phyloP scores from a whole-genome alignment of 306 rosid genomes.

The Cicer cuneatum region DNA sequence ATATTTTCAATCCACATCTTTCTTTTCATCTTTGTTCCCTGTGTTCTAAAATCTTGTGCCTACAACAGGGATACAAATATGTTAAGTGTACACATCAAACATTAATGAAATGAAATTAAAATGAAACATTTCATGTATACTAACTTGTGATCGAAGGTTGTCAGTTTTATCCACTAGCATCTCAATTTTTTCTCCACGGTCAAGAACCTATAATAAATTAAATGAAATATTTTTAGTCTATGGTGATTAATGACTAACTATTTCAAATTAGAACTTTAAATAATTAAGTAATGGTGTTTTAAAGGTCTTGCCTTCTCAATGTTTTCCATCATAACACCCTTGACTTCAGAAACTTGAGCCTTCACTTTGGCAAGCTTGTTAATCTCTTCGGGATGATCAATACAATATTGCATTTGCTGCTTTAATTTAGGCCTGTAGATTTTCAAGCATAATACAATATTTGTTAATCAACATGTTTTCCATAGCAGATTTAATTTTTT shows the following conservation, averaged over 20 bases:
- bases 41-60: slow-evolving; percentile 87
- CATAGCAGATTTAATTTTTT: background rate
- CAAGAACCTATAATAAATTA: slow-evolving; percentile 76
- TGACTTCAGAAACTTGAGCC: slow-evolving; percentile 98
- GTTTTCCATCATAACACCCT: slow-evolving; percentile 99
- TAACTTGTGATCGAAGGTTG: slow-evolving; percentile 94
- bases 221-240: background rate
- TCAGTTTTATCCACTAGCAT: slow-evolving; percentile 93
- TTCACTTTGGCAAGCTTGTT: slow-evolving; percentile 96
- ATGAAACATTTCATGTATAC: slow-evolving; percentile 8
- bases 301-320: slow-evolving; percentile 74
- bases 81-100: background rate
- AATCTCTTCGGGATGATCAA: slow-evolving; percentile 96
- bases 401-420: slow-evolving; percentile 92
- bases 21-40: slow-evolving; percentile 78
- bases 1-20: slow-evolving; percentile 96
- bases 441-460: background rate
- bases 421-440: slow-evolving; percentile 74
- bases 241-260: background rate
- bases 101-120: background rate
- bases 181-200: slow-evolving; percentile 97
- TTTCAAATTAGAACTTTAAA: background rate
- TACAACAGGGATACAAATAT: slow-evolving; percentile 39
- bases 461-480: background rate
- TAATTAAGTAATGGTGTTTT: background rate